Evolutionary conservation across 2,329 filamentous ascomycete genomes (phyloP).

Genomic region (Aspergillus fumigatus): DNA sequence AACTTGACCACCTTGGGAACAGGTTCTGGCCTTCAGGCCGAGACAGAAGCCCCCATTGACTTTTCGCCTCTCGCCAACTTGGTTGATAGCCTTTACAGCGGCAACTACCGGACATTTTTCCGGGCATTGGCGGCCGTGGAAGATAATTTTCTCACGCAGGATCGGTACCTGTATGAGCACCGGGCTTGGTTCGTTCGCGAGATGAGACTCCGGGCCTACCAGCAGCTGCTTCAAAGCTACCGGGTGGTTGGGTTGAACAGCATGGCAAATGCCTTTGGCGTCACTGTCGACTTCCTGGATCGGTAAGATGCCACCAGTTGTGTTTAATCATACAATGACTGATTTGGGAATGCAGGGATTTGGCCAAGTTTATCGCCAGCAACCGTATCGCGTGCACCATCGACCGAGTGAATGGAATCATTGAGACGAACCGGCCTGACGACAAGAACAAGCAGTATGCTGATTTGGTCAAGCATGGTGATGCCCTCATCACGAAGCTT

Average conservation of each 20-base stretch:
- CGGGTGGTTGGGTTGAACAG: conserved; percentile 92
- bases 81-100: conserved; percentile 86
- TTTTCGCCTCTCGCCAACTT: conserved; percentile 83
- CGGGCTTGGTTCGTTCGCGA: conserved; percentile 96
- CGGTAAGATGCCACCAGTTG: conserved; percentile 53
- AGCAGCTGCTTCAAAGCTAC: conserved; percentile 96
- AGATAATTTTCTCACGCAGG: conserved; percentile 87
- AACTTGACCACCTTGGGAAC: conserved; percentile 82
- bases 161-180: conserved; percentile 94
- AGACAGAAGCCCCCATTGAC: conserved; percentile 77
- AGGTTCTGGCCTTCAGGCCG: conserved; percentile 60
- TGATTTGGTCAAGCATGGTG: conserved; percentile 94
- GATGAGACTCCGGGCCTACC: conserved; percentile 94
- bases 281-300: conserved; percentile 93
- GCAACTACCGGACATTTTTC: conserved; percentile 94
- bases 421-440: conserved; percentile 95
- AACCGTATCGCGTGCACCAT: conserved; percentile 95
- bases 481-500: conserved; percentile 96
- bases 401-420: conserved; percentile 92
- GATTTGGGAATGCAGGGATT: conserved; percentile 57
- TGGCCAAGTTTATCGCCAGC: conserved; percentile 94
- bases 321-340: conserved; percentile 5
- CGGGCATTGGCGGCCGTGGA: conserved; percentile 82
- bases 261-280: conserved; percentile 96
- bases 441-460: conserved; percentile 99